Evolutionary conservation across 306 rosid species (phyloP), one percentile per base, ranked within the genome.

Genomic region (Gillenia trifoliata): DNA sequence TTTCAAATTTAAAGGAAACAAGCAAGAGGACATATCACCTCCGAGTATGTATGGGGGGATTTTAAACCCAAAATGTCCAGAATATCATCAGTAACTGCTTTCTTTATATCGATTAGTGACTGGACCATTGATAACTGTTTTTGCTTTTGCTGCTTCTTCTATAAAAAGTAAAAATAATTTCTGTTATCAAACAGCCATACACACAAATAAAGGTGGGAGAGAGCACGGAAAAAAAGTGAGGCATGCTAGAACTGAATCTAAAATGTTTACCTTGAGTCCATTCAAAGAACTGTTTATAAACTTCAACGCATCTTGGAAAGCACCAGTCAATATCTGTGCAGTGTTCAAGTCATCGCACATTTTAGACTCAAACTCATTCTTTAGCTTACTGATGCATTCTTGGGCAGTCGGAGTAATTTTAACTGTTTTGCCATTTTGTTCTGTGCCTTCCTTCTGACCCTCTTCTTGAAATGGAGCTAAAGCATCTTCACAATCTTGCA

Each of bases 301-400:
- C 83, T 90, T 92, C 74, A 95, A 84, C 67, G 90, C 96, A 36
- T 95, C 97, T 87, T 83, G 98, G 75, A 92, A 85, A 64, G 96
- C 89, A 36, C 93, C 92, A 3, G 97, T 92, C 84, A 95, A 73
- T 76, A 92, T 81, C 29, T 80, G 91, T 9, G 96, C 92, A n/a
- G 99, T 90, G 87, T 86, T 95, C 88, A 95, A 80, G 83, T 94
- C 97, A 67, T 95, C 99, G 34, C 89, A 85, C 98, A 95, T 90
- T 86, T 89, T 95, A 57, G 88, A 75, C 76, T 83, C 89, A 70
- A 95, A 95, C 82, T 90, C 97, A 25, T 34, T 76, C 6, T 72
- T 84, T 77, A 92, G 79, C 80, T 86, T 89, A 72, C 50, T 78
- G 75, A 92, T 86, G 81, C 91, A 89, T 45, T 83, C 88, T 79